phyloP scores from a whole-genome alignment of 129 eudicot genomes.

The Artemisia tridentata region DNA sequence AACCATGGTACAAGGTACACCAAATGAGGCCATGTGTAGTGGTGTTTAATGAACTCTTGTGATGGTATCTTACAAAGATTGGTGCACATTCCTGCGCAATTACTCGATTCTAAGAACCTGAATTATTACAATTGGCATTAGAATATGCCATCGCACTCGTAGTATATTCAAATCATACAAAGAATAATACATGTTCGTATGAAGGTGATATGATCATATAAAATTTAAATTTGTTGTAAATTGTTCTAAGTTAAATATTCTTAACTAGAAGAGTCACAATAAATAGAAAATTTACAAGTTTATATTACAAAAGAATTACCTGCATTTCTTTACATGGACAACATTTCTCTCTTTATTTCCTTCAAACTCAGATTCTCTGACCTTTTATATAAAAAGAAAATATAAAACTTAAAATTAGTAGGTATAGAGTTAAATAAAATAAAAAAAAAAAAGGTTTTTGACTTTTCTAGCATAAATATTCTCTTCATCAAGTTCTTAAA shows the following conservation, averaged over 20 bases:
- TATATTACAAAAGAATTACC: conserved; percentile 36
- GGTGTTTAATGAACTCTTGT: conserved; percentile 83
- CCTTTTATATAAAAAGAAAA: conserved; percentile 35
- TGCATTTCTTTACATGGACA: conserved; percentile 80
- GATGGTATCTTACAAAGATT: conserved; percentile 92
- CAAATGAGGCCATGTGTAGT: conserved; percentile 63
- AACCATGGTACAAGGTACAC: conserved; percentile 84
- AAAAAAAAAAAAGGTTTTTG: too few species aligned
- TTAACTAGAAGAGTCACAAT: too few species aligned
- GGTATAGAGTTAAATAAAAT: background rate
- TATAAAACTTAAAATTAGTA: background rate
- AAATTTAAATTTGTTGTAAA: too few species aligned
- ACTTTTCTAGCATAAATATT: too few species aligned
- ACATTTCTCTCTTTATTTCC: conserved; percentile 77
- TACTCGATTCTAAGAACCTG: conserved; percentile 79
- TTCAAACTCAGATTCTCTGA: conserved; percentile 67
- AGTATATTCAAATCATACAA: too few species aligned
- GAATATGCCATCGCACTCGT: background rate
- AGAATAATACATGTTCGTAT: too few species aligned
- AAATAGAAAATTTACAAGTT: too few species aligned
- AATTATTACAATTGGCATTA: background rate
- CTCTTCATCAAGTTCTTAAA: too few species aligned
- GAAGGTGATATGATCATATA: too few species aligned
- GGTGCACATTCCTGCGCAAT: conserved; percentile 96
- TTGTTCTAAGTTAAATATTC: too few species aligned